These are phyloP conservation scores for Hyphopichia buzzinii DNA, from an alignment of 1,139 yeast genomes.

Conservation along the genomic window DNA sequence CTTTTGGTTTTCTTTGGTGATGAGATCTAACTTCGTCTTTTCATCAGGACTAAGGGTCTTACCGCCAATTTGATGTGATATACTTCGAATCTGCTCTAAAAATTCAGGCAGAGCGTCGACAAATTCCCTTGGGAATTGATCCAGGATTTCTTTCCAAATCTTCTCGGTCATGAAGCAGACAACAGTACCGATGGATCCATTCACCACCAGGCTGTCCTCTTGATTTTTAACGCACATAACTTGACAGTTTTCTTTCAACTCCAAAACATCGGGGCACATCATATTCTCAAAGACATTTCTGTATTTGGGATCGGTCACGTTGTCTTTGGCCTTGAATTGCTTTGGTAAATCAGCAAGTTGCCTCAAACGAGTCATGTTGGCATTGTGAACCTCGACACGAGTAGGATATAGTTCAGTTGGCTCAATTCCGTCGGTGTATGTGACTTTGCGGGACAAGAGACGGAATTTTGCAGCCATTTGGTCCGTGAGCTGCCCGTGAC, in stretches of 20 bases:
- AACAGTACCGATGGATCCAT: constrained; percentile 56
- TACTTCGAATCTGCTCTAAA: constrained; percentile 25
- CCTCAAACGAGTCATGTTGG: constrained; percentile 56
- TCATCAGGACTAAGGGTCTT: constrained; percentile 37
- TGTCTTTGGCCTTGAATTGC: constrained; percentile 56
- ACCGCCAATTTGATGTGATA: constrained; percentile 25
- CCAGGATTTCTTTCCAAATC: constrained; percentile 27
- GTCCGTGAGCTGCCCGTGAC: constrained; percentile 60
- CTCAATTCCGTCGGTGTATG: constrained; percentile 68
- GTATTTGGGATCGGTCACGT: constrained; percentile 21
- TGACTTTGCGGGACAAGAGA: constrained; percentile 50
- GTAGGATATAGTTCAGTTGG: constrained; percentile 83
- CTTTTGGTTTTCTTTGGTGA: constrained; percentile 26
- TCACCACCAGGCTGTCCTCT: constrained; percentile 42
- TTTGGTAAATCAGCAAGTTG: constrained; percentile 32
- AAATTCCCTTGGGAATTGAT: constrained; percentile 21
- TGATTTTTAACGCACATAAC: constrained; percentile 55
- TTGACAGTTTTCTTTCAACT: constrained; percentile 58
- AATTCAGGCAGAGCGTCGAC: constrained; percentile 21
- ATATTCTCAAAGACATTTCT: constrained; percentile 38
- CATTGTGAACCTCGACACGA: constrained; percentile 67
- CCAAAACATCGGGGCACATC: constrained; percentile 45
- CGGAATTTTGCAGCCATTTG: constrained; percentile 45
- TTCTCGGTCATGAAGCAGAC: constrained; percentile 58
- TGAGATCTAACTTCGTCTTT: constrained; percentile 26